These are phyloP conservation scores for Lathyrus sativus DNA, from an alignment of 306 rosid species.

Conservation along the genomic window DNA sequence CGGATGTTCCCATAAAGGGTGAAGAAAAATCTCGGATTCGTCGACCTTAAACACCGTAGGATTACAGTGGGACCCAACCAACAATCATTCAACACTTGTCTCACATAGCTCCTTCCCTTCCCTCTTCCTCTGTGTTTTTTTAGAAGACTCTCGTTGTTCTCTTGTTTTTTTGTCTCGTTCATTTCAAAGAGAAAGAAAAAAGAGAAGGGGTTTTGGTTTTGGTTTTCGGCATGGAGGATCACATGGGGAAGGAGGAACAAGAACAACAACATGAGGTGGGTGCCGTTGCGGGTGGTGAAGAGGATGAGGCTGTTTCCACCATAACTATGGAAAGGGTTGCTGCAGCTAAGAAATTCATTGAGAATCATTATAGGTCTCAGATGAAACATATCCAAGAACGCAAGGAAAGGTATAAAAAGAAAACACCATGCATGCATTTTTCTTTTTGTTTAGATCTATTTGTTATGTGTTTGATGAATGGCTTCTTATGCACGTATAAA, in stretches of 20 bases:
- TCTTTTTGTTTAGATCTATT: conserved; percentile 1
- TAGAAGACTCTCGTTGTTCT: conserved; percentile 45
- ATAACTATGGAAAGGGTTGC: conserved; percentile 88
- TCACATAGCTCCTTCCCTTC: not conserved
- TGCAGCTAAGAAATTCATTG: conserved; percentile 88
- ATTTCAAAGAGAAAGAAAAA: conserved; percentile 27
- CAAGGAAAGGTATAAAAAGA: conserved; percentile 58
- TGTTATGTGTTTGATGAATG: not conserved
- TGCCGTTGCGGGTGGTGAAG: conserved; percentile 33
- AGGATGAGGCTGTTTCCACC: conserved; percentile 57
- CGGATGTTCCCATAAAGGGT: conserved; percentile 22
- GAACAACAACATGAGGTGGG: conserved; percentile 19
- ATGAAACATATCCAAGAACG: conserved; percentile 79
- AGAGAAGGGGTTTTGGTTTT: conserved; percentile 20
- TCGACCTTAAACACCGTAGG: conserved; percentile 10
- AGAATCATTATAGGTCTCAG: conserved; percentile 80
- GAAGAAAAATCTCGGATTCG: conserved; percentile 8
- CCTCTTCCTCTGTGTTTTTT: conserved; percentile 3
- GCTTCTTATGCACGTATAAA: too few species aligned
- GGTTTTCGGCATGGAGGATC: conserved; percentile 47
- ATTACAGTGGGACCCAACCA: conserved; percentile 18
- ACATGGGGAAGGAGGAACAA: conserved; percentile 20
- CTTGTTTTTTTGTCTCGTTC: conserved; percentile 41
- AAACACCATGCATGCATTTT: too few species aligned
- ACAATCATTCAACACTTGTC: conserved; percentile 37